Base-by-base conservation (phyloP, 1,284 basidiomycete species). In the Papiliotrema flavescens region DNA sequence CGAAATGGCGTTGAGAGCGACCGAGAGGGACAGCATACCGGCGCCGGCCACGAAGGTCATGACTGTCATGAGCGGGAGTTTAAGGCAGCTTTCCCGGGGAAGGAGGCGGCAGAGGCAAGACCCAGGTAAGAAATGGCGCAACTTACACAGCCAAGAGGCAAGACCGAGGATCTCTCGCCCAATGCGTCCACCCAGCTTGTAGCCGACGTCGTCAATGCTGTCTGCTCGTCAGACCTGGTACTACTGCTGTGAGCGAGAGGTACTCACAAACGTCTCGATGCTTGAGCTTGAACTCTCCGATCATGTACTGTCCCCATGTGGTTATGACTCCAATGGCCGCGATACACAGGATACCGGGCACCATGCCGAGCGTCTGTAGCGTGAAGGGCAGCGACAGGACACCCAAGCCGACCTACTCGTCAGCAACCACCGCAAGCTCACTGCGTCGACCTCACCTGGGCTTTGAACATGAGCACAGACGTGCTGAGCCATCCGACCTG, bases 1-100 rank as follows among this genome's bases (percentile, higher is more conserved):
- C 2, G 67, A 59, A 24, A 78, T 60, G 34, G 77, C 71, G 66
- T 78, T 78, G 47, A 78, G 63, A 0, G 75, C 70, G 45, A 74
- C 70, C 8, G 71, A 66, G 32, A 76, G 54, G 15, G 65, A 61
- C 35, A 77, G 54, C 53, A 64, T 60, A 8, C 65, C 63, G n/a
- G 61, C 65, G 8, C 64, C 70, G 34, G 64, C 66, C 19, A 24
- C 45, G 28, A 47, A 47, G 23, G 32, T 22, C 63, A 60, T 39
- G 60, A 62, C 35, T 53, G 40, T 47, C 23, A 17, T 41, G 39
- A 8, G 20, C 24, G 15, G 11, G 17, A 22, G 24, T 28, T 15
- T 23, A 2, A 23, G 17, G 2, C n/a, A 32, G 28, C 11, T 6
- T 5, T 5, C 28, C 5, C 28, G 11, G 11, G 6, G 28, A 11